Percentiles rank a stretch among this genome's conserved stretches.
Evolutionary conservation across 805 yeast genomes (phyloP).

Genomic region (Candida silvatica): DNA sequence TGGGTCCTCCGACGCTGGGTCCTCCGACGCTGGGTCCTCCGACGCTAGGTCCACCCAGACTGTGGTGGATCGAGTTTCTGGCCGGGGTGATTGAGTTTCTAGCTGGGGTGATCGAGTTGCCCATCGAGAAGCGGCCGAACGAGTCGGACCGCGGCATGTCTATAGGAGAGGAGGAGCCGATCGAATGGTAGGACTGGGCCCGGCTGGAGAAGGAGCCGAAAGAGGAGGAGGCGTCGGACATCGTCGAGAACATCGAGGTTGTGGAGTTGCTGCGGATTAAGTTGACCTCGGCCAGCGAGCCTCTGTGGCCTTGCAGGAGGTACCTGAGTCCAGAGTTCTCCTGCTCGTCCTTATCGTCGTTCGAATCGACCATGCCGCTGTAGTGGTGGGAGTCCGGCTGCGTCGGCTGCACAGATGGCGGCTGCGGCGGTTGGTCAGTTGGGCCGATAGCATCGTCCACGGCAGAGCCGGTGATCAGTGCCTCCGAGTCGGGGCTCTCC

Average conservation of each 20-base stretch:
- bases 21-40: too few relatives aligned
- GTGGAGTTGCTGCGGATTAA: constrained; percentile 17
- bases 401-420: constrained; percentile 4
- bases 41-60: too few relatives aligned
- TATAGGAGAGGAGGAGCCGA: constrained; percentile 3
- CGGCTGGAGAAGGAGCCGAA: constrained; percentile 5
- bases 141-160: constrained; percentile 10
- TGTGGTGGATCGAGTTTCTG: too few relatives aligned
- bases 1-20: too few relatives aligned
- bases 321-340: constrained; percentile 14
- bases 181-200: constrained; percentile 11
- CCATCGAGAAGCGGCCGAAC: constrained; percentile 8
- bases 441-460: too few relatives aligned
- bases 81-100: too few relatives aligned
- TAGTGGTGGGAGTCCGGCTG: neutral
- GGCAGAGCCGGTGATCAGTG: constrained; percentile 3
- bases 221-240: constrained; percentile 17
- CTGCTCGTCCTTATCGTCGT: constrained; percentile 10
- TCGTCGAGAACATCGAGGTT: constrained; percentile 23
- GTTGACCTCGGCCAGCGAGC: constrained; percentile 26
- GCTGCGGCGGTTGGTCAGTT: too few relatives aligned
- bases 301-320: constrained; percentile 25
- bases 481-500: constrained; percentile 13
- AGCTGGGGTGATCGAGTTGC: too few relatives aligned
- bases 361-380: neutral